These are phyloP conservation scores for Umbelopsis sp. DNA, from an alignment of 192 early-diverging fungal species.

Conservation along the genomic window DNA sequence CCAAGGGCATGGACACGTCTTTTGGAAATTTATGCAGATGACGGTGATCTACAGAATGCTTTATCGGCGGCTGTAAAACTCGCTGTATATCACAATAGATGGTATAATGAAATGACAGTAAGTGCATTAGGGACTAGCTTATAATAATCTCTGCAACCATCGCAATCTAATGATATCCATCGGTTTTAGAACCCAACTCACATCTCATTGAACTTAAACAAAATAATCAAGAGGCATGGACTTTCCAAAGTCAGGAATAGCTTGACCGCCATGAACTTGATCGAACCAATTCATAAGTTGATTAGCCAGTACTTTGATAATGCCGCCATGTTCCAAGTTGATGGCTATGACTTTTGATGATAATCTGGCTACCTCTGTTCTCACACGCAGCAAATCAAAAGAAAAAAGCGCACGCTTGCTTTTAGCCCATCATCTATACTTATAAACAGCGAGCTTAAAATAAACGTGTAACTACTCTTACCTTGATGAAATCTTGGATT, in stretches of 20 bases:
- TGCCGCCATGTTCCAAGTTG: conserved; percentile 53
- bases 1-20: conserved; percentile 69
- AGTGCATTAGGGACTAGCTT: background rate
- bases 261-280: conserved; percentile 72
- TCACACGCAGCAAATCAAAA: too few relatives aligned
- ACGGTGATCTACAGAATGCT: conserved; percentile 63
- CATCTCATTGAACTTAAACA: conserved; percentile 62
- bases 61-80: conserved; percentile 66
- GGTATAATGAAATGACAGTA: conserved; percentile 66
- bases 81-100: conserved; percentile 62
- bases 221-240: conserved; percentile 70
- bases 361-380: too few relatives aligned
- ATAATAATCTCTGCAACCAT: background rate
- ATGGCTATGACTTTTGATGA: conserved; percentile 29
- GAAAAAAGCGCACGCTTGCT: too few relatives aligned
- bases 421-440: too few relatives aligned
- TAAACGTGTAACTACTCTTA: too few relatives aligned
- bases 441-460: too few relatives aligned
- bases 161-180: too few relatives aligned
- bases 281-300: conserved; percentile 57
- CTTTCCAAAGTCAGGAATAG: conserved; percentile 79
- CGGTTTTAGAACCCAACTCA: conserved; percentile 61
- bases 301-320: conserved; percentile 58
- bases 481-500: too few relatives aligned
- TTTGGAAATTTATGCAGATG: conserved; percentile 50